Base-by-base conservation (phyloP, 2,329 filamentous ascomycete species). In the Hypoxylon sp. region DNA sequence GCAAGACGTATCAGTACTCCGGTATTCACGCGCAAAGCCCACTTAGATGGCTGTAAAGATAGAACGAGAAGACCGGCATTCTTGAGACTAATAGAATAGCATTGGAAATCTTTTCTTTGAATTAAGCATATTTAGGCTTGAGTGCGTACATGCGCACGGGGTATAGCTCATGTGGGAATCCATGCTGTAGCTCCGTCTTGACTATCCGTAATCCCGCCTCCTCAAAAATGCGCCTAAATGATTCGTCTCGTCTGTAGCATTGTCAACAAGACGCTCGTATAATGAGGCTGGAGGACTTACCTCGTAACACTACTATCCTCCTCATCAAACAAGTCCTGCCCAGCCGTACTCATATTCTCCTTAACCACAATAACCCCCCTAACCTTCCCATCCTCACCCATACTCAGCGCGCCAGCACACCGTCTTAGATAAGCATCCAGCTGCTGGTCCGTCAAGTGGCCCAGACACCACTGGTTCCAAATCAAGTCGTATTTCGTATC, bases 391-490 rank as follows among this genome's bases (percentile, higher is more conserved):
- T 72, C 67, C 0, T 77, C 78, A 8, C 69, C 73, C 5, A 75
- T 71, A 12, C 73, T 75, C 30, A 83, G 70, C 27, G 74, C 78
- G 0, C 77, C 71, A 50, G 83, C 85, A 75, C 92, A 92, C 25
- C 87, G 83, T 60, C 80, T 71, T 14, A 97, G 78, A 73, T 90
- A 97, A 1, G 80, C 81, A 0, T 91, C 82, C 3, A 97, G 76
- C 76, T 96, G 88, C 6, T 78, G 79, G 75, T 97, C 93, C 0
- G 87, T 93, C 58, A 97, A 81, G 77, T 97, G 91, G 23, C 92
- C 91, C 6, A 95, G 79, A 78, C 94, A 97, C 94, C 94, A 97
- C 78, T 97, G 94, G 55, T 87, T 90, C 92, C 93, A 97, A 65
- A 97, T 88, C 47, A 97, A 78, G 75, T 94, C 91, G 78, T 97